Base-by-base conservation (phyloP, 495 filamentous ascomycete genomes). In the Talaromyces ruber region DNA sequence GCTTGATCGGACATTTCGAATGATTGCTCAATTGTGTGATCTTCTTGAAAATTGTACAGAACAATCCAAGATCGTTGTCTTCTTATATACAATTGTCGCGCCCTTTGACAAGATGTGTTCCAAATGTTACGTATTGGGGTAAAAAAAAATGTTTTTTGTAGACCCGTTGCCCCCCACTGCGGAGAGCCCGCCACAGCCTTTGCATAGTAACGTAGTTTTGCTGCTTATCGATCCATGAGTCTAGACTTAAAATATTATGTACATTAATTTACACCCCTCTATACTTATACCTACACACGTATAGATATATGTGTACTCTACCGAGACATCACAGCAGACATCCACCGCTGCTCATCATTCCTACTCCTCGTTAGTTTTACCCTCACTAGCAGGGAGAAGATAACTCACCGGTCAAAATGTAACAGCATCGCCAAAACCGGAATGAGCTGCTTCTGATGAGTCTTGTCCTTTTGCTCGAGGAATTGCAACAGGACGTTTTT, bases 401-500 rank as follows among this genome's bases (percentile, higher is more conserved):
- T 18, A 25, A 68, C 90, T 72, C 74, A 95, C 90, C 86, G 84
- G 70, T 97, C 91, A 76, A 98, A 96, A 73, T 91, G 88, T 63
- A 98, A 80, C 67, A 98, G 74, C 85, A 91, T 93, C 54, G 90
- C 92, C 55, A 98, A 72, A 12, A 97, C 92, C 14, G 93, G 94
- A 25, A 98, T 88, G 58, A 98, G 79, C 79, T 97, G 92, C 70
- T 87, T 84, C 71, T 96, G 89, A 63, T 92, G 83, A 71, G 85
- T 91, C 76, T 93, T 96, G 68, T 98, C 94, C 76, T 86, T 91
- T 70, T 94, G 89, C 79, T 97, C 92, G 70, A 98, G 72, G 67
- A 98, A 97, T 72, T 97, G 93, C 50, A 98, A 74, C 25, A 98
- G 80, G 39, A 98, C 91, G 32, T 95, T 97, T 79, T 98, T 98